phyloP scores from a whole-genome alignment of 2,329 filamentous ascomycete species.

The Exophiala calicioides region DNA sequence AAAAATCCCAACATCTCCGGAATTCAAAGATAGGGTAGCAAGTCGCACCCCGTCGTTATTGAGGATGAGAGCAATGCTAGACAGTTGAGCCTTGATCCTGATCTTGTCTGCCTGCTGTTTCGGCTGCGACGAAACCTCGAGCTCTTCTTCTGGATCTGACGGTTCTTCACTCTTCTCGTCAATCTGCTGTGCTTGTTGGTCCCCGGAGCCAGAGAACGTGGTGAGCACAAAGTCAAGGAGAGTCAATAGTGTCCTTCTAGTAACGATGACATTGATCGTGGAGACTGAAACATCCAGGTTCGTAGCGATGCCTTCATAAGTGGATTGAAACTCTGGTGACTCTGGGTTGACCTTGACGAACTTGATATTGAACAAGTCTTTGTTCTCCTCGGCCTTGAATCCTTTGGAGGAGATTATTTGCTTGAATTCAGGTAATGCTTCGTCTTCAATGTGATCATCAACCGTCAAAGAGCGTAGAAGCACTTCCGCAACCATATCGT shows the following conservation, averaged over 20 bases:
- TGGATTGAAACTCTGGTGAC: constrained; percentile 88
- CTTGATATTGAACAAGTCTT: constrained; percentile 81
- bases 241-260: constrained; percentile 86
- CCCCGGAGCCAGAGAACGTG: constrained; percentile 74
- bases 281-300: constrained; percentile 90
- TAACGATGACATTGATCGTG: constrained; percentile 95
- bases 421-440: constrained; percentile 86
- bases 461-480: constrained; percentile 82
- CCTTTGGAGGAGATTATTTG: constrained; percentile 95
- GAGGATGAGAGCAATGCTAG: constrained; percentile 88
- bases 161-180: constrained; percentile 44
- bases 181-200: constrained; percentile 33
- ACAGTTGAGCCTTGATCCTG: constrained; percentile 87
- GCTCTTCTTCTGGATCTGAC: constrained; percentile 37
- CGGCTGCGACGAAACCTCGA: constrained; percentile 20
- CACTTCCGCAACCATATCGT: constrained; percentile 91
- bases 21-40: constrained; percentile 87
- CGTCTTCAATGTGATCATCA: constrained; percentile 90
- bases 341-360: constrained; percentile 85
- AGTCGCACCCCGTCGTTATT: constrained; percentile 97
- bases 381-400: constrained; percentile 66
- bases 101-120: constrained; percentile 64
- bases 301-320: constrained; percentile 90
- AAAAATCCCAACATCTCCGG: constrained; percentile 88
- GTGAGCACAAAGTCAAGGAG: constrained; percentile 90